Evolutionary conservation across 345 rosid species (phyloP).

Genomic region (Odontarrhena argentea): DNA sequence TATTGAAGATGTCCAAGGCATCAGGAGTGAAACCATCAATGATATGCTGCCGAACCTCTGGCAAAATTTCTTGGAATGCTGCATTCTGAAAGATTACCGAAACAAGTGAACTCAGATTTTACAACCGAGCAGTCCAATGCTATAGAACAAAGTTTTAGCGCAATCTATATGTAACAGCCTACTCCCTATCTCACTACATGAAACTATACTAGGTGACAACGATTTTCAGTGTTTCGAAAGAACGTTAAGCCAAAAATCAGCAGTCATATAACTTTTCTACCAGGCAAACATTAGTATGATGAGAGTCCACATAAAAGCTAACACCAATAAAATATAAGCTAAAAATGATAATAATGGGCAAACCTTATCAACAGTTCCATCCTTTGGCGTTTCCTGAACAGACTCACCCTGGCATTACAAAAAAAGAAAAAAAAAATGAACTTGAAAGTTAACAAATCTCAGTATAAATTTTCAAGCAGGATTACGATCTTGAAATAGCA

Average conservation of each 20-base stretch:
- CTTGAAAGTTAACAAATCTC: constrained; percentile 31
- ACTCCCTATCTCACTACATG: constrained; percentile 15
- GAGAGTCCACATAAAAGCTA: constrained; percentile 19
- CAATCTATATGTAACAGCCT: constrained; percentile 21
- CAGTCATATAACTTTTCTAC: constrained; percentile 1
- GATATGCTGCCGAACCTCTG: constrained; percentile 77
- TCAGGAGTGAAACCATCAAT: constrained; percentile 77
- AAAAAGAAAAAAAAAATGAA: constrained; percentile 30
- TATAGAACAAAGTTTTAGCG: constrained; percentile 4
- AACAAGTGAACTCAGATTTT: constrained; percentile 17
- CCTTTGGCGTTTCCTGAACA: constrained; percentile 71
- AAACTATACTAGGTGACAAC: constrained; percentile 10
- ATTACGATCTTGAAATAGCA: constrained; percentile 29
- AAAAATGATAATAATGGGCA: constrained; percentile 2
- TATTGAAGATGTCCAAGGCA: constrained; percentile 76
- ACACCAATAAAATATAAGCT: constrained; percentile 22
- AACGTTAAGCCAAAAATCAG: constrained; percentile 4
- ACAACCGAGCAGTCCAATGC: background rate
- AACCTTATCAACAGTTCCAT: constrained; percentile 67
- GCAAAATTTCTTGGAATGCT: constrained; percentile 80
- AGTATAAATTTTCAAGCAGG: constrained; percentile 10
- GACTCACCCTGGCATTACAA: constrained; percentile 75
- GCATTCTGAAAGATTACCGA: constrained; percentile 58
- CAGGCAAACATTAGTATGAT: constrained; percentile 16
- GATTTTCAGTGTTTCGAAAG: constrained; percentile 18